Conservation (phyloP, 1,139 yeast species). For the Lodderomyces metapsilosis region DNA sequence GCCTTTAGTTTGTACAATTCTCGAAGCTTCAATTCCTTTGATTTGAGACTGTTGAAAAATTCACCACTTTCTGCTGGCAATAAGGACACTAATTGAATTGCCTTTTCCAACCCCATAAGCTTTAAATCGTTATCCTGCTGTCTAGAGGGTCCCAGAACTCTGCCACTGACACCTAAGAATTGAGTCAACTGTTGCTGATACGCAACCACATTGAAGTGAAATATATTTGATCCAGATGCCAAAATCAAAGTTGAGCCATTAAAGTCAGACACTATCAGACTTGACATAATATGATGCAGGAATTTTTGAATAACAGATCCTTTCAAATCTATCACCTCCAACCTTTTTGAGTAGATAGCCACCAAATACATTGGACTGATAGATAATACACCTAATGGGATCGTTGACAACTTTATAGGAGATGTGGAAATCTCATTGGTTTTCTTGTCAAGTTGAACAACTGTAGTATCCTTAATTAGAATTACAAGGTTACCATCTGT, state of each 20-base stretch:
- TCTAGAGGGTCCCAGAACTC: slow-evolving; percentile 19
- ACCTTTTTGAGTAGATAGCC: slow-evolving; percentile 34
- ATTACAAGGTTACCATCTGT: slow-evolving; percentile 18
- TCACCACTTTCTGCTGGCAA: slow-evolving; percentile 16
- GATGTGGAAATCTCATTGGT: slow-evolving; percentile 16
- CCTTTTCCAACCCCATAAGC: slow-evolving; percentile 35
- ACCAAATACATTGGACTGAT: slow-evolving; percentile 49
- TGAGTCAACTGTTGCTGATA: slow-evolving; percentile 44
- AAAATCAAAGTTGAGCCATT: slow-evolving; percentile 22
- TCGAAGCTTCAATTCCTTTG: slow-evolving; percentile 31
- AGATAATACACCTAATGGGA: slow-evolving; percentile 33
- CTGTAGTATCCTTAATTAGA: slow-evolving; percentile 30
- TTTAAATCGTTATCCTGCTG: slow-evolving; percentile 32
- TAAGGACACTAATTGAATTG: slow-evolving; percentile 31
- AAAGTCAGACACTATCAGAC: slow-evolving; percentile 17
- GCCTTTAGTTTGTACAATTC: slow-evolving; percentile 35
- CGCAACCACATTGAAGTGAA: slow-evolving; percentile 29
- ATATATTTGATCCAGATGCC: slow-evolving; percentile 28
- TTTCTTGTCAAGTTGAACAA: slow-evolving; percentile 17
- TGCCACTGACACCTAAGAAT: slow-evolving; percentile 27
- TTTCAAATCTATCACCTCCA: slow-evolving; percentile 46
- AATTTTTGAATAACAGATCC: slow-evolving; percentile 46
- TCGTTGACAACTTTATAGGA: slow-evolving; percentile 25
- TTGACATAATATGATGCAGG: slow-evolving; percentile 31
- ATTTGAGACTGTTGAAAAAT: slow-evolving; percentile 19